Percentiles rank a stretch among this genome's conserved stretches.
Evolutionary conservation across 345 rosid genomes (phyloP).

Genomic region (Cardiospermum halicacabum): DNA sequence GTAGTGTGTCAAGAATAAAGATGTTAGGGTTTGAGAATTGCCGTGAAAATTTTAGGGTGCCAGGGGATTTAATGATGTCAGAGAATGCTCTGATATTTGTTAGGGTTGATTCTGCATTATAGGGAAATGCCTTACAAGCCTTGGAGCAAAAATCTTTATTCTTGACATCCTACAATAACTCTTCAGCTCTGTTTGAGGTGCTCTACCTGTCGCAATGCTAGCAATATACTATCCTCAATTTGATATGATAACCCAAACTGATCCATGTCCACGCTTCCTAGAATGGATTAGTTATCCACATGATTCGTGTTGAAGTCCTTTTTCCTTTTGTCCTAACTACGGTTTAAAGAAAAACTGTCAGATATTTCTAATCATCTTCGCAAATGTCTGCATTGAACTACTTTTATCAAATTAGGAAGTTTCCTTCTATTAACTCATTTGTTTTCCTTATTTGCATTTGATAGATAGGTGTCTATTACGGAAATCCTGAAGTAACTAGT

Average conservation of each 20-base stretch:
- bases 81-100: neutral
- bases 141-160: neutral
- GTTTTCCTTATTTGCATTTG: constrained; percentile 19
- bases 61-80: neutral
- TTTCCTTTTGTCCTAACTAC: neutral
- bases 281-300: neutral
- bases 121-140: neutral
- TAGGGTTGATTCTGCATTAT: neutral
- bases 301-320: neutral
- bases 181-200: neutral
- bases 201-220: neutral
- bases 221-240: neutral
- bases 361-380: neutral
- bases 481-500: constrained; percentile 97
- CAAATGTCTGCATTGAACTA: constrained; percentile 8
- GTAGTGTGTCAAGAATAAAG: neutral
- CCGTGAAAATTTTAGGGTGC: neutral
- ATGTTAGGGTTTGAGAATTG: neutral
- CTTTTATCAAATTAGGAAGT: neutral
- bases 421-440: constrained; percentile 12
- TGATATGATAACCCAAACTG: neutral
- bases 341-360: neutral
- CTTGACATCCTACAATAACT: neutral
- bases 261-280: neutral
- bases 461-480: constrained; percentile 95